These are phyloP conservation scores for Thalassiosira profunda DNA, from an alignment of 108 stramenopile species.

Conservation along the genomic window DNA sequence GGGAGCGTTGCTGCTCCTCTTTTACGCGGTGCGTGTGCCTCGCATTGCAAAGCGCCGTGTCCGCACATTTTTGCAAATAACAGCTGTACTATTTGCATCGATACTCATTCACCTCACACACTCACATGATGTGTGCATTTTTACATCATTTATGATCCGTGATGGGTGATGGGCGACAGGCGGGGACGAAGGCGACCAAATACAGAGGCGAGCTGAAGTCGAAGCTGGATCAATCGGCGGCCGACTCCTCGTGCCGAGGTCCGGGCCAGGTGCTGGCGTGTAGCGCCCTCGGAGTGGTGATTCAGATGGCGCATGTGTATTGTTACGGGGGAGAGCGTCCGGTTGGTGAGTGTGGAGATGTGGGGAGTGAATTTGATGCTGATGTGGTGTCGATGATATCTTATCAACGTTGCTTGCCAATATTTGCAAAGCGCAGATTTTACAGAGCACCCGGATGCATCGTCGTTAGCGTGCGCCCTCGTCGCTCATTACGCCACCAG, in stretches of 20 bases:
- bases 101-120: no score
- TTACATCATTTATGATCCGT: no score
- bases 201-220: slow-evolving; percentile 60
- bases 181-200: slow-evolving; percentile 78
- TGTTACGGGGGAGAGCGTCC: slow-evolving; percentile 61
- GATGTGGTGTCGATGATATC: no score
- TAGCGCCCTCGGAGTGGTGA: slow-evolving; percentile 56
- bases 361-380: no score
- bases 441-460: slow-evolving; percentile 18
- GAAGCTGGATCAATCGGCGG: slow-evolving; percentile 54
- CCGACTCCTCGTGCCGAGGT: slow-evolving; percentile 54
- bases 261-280: slow-evolving; percentile 77
- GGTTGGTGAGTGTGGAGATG: slow-evolving; percentile 46
- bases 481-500: slow-evolving; percentile 84
- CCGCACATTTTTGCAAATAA: not conserved
- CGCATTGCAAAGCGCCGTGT: not conserved
- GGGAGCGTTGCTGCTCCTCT: slow-evolving; percentile 74
- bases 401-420: not conserved
- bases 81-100: no score
- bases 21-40: slow-evolving; percentile 54
- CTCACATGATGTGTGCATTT: no score
- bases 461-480: slow-evolving; percentile 65
- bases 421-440: slow-evolving; percentile 13
- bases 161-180: no score
- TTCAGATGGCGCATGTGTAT: slow-evolving; percentile 59